Evolutionary conservation across 257 asterid genomes (phyloP), one percentile per base, ranked within the genome.

Genomic region (Asclepias syriaca): DNA sequence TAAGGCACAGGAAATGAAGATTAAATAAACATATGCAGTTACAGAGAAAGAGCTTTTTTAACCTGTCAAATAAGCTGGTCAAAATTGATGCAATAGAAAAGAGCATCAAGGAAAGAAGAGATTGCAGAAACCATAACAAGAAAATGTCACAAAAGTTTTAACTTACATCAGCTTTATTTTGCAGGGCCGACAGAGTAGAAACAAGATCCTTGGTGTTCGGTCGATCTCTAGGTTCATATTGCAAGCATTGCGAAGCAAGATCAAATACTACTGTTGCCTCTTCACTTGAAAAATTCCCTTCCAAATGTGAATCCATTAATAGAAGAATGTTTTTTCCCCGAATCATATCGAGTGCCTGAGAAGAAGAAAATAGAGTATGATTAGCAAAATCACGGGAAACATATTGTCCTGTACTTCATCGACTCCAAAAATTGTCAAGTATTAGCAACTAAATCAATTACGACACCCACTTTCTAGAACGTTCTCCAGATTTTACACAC

Each of bases 151-250:
- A 50, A 68, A 50, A 51, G 65, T 45, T 34, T 56, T 77, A 51
- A 85, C 91, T 84, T 70, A 85, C 99, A 68, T 94, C 96, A 45
- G 88, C 77, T 83, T 88, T 94, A 77, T 85, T 89, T 78, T 94
- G 97, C 86, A 94, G 51, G 14, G 96, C 89, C 72, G 91, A 78
- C 65, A 94, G 97, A 22, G 91, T 85, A 53, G 97, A 80, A 69
- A 91, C 95, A 64, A 94, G 92, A 79, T 94, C 97, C 70, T 84
- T 84, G 58, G 93, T 88, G 87, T 86, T 94, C 67, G 99, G 99
- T 64, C 97, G 93, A 81, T 94, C 99, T 85, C 96, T 87, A 66
- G 97, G 97, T 81, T 94, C 99, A 72, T 91, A 89, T 80, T 94
- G 96, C 82, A 94, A 81, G 82, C 99, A 91, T 79, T 82, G 89